Evolutionary conservation across 257 asterid species (phyloP), one percentile per base, ranked within the genome.

Genomic region (Nicotiana benthamiana): DNA sequence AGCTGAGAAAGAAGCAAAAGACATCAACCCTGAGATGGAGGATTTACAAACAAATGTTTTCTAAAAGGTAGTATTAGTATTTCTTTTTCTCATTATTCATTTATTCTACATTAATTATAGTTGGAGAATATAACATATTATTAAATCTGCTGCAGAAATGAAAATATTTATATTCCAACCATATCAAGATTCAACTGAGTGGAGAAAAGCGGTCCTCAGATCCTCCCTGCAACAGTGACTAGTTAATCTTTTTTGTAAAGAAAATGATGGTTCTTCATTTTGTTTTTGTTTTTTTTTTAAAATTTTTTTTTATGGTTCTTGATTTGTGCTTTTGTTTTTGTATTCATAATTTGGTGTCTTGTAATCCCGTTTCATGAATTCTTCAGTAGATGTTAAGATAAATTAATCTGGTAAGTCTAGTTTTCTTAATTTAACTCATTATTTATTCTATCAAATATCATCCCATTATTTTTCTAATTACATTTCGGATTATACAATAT

Each of bases 41-140:
- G 98, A 95, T 87, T 89, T 95, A 87, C 98, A 92, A 57, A 87
- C 87, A 81, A 92, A 93, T 80, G 91, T 95, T 40, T 95, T 93
- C 91, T 95, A 78, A 89, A 80, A 77, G 75, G 72, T 79, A 40
- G 24, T 79, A 40, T 24, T 4, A 20, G 1, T 30, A 27, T 18
- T 46, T 61, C 12, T 56, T 20, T 72, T 77, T 32, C 30, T 77
- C 53, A 30, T 30, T 10, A 16, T 54, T 57, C 28, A 53, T 52
- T 46, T 17, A 18, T 61, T 24, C 27, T 79, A 52, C 12, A 64
- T 24, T 30, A 11, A 51, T 76, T 76, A 18, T 59, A 54, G 53
- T 56, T n/a, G 61, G 16, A 74, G 43, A 74, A 74, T 13, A 72
- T 46, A 46, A 74, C 51, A 13, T 26, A 48, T 48, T 48, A 4